Base-by-base conservation (phyloP, 2,329 filamentous ascomycete species). In the Fusarium fujikuroi region DNA sequence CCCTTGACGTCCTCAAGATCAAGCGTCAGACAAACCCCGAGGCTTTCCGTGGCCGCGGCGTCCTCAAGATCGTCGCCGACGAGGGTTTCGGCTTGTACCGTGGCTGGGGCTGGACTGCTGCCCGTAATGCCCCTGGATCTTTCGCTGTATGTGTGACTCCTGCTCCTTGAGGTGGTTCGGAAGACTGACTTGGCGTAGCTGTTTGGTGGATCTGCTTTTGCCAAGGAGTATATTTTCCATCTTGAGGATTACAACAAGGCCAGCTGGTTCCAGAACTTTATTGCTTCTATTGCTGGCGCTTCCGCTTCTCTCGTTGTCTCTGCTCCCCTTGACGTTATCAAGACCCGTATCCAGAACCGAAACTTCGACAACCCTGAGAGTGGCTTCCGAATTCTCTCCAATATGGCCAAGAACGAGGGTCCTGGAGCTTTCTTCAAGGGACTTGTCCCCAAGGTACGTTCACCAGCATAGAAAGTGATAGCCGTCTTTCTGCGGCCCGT, bases 11-110 rank as follows among this genome's bases (percentile, higher is more conserved):
- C 43, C 90, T 99, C 73, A 99, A 99, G 90, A 99, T 99, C 87
- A 99, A 99, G 90, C 92, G 96, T 79, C 96, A 99, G 87, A 99
- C 96, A 76, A 99, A 99, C 88, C 96, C 96, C 44, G 96, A 98
- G 81, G 95, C 96, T 40, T 99, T 99, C 91, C 91, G 95, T 76
- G 95, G 95, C 77, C 93, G 96, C 79, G 96, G 96, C 71, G 88
- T 99, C 68, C 86, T 98, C 81, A 92, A 89, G 84, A 98, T 99
- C 75, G 89, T 99, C 70, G 89, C 90, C 66, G 96, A 99, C 80
- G 96, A 99, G 84, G 96, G 96, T 40, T 97, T 98, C 79, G 95
- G 95, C 56, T 86, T 99, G 58, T 99, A 99, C 87, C 91, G 96
- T 81, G 96, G 96, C 68, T 97, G 95, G 91, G 94, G 94, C 76